Base-by-base conservation (phyloP, 2,329 filamentous ascomycete genomes). In the Clonostachys chloroleuca region DNA sequence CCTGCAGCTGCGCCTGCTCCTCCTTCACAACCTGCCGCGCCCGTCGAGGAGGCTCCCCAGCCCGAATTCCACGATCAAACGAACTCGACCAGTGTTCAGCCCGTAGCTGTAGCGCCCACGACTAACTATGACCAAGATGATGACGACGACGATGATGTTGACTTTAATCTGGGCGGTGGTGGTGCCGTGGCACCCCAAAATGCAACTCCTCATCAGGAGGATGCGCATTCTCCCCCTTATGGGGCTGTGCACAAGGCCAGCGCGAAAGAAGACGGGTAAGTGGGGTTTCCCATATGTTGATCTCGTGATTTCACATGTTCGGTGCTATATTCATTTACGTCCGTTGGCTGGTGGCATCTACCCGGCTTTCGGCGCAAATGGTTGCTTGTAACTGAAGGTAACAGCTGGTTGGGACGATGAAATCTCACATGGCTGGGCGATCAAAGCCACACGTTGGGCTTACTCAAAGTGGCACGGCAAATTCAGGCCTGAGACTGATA, bases 71-170 rank as follows among this genome's bases (percentile, higher is more conserved):
- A 54, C 5, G 16, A 43, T 17, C 40, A 47, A 12, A 5, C 24
- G 9, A 59, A 40, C 52, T 49, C 18, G 58, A 64, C 13, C 20
- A 48, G 56, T 33, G 52, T 59, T 5, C 57, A 58, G 13, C 50
- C 51, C 37, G 58, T 33, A 43, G 24, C 24, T 30, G 24, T 30
- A 30, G 24, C 24, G 24, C 24, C 24, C 24, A 30, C 36, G 12
- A n/a, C 14, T n/a, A n/a, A 39, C 36, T 33, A 17, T 30, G 42
- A 17, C 30, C 34, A 51, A n/a, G 66, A 72, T 39, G 78, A 76
- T 34, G 66, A 76, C 37, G 77, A 81, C 47, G 78, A 77, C 20
- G 74, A 80, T 52, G 78, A 82, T 39, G 75, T 82, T 47, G 78
- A 81, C 55, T 80, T 81, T 62, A 79, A 81, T 54, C 64, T 81